Base-by-base conservation (phyloP, 257 asterid species). In the Penstemon newberryi region DNA sequence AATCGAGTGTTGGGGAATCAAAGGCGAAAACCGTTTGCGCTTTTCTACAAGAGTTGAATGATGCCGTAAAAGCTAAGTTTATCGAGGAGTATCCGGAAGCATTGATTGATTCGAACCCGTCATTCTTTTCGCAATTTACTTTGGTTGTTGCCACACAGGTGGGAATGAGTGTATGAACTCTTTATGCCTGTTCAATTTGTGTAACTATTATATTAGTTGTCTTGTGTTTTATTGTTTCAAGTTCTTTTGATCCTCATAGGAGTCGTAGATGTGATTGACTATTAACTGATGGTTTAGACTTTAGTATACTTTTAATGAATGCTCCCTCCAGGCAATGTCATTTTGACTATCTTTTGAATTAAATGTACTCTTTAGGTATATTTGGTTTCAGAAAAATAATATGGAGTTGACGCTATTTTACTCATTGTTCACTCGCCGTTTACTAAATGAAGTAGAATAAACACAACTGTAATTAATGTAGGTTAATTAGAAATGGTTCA, bases 21-120 rank as follows among this genome's bases (percentile, higher is more conserved):
- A 94, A 84, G 87, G 95, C 99, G 56, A 91, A 87, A 71, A 91
- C 93, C 4, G 99, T 89, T 8, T 94, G 96, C 50, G 72, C 97
- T 5, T 91, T 89, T 75, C 96, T 94, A 52, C 92, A 91, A 83
- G 99, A 91, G 85, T 78, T 94, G 81, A 94, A 94, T 77, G 99
- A 91, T 83, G 97, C 96, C 3, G 97, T 91, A 60, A 89, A 94
- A 73, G 95, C 96, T 10, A 94, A 87, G 77, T 94, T 87, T 63
- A 85, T 94, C 7, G 99, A 94, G 69, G 99, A 91, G 75, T 64
- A 79, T 74, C 96, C 99, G 3, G 85, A 85, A 66, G 80, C 81
- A 58, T 69, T 91, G 66, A 91, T 94, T 47, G 91, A 87, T 51
- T 84, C 91, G 12, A 91, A 84, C 66, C 96, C 96, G 5, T 73